Evolutionary conservation across 495 filamentous ascomycete species (phyloP).

Genomic region (Bryoglossum gracile): DNA sequence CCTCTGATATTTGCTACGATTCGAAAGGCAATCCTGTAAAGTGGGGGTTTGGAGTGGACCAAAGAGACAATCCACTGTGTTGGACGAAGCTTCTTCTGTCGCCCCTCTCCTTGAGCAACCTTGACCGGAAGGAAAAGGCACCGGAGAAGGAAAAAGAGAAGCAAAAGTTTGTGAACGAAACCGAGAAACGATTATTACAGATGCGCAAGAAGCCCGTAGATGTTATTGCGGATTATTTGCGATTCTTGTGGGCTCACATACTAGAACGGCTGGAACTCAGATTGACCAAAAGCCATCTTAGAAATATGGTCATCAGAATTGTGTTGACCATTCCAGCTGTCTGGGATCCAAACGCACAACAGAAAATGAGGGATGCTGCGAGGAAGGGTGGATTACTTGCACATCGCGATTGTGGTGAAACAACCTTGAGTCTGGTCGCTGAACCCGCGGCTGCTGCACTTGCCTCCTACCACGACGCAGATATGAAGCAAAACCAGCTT

Average conservation of each 20-base stretch:
- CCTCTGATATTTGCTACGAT: slow-evolving; percentile 8
- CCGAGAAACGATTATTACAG: not conserved
- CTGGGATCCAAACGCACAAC: not conserved
- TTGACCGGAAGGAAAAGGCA: not conserved
- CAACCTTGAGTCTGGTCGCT: not conserved
- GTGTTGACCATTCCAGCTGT: slow-evolving; percentile 22
- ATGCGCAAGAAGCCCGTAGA: slow-evolving; percentile 15
- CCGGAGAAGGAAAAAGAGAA: not conserved
- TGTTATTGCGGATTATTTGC: slow-evolving; percentile 20
- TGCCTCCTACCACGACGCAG: not conserved
- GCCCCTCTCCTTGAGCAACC: not conserved
- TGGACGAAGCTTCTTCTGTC: slow-evolving; percentile 12
- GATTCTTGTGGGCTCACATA: slow-evolving; percentile 11
- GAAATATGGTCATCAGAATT: slow-evolving; percentile 13
- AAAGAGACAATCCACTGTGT: not conserved
- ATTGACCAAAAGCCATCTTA: not conserved
- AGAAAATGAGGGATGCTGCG: slow-evolving; percentile 1
- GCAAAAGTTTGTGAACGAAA: not conserved
- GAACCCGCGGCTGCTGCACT: slow-evolving; percentile 6
- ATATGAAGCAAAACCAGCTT: not conserved
- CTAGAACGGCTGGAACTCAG: not conserved
- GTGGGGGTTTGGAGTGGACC: slow-evolving; percentile 3
- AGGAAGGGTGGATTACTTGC: not conserved
- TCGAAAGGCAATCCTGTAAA: not conserved
- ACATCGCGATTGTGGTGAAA: not conserved